Conservation (phyloP, 352 stramenopile genomes). For the Phytopythium montanum region DNA sequence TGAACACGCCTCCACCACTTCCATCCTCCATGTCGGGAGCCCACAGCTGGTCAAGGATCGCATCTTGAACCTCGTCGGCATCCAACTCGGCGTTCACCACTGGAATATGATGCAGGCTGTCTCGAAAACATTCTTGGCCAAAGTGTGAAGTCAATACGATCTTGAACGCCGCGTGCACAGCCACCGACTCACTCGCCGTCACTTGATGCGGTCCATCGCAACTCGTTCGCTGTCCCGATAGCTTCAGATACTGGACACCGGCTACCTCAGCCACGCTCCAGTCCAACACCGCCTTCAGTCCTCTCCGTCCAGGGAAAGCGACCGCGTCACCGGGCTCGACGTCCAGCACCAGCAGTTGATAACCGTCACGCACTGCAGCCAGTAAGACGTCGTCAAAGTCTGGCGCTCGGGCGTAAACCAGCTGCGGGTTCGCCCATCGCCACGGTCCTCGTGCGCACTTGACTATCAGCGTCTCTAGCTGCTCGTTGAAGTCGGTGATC, state of each 20-base stretch:
- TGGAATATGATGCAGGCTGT: constrained; percentile 26
- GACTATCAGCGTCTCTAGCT: constrained; percentile 42
- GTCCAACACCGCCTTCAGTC: constrained; percentile 19
- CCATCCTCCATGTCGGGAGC: constrained; percentile 10
- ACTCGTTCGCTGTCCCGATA: neutral
- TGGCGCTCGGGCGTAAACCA: constrained; percentile 27
- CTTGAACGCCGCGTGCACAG: constrained; percentile 35
- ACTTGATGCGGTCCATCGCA: neutral
- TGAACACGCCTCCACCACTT: constrained; percentile 13
- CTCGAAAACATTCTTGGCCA: constrained; percentile 30
- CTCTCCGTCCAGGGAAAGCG: constrained; percentile 9
- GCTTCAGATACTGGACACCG: constrained; percentile 18
- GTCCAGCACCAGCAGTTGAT: constrained; percentile 60
- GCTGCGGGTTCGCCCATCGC: constrained; percentile 40
- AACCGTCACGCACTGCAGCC: constrained; percentile 33
- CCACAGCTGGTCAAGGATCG: constrained; percentile 53
- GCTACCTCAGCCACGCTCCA: constrained; percentile 25
- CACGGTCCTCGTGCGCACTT: constrained; percentile 33
- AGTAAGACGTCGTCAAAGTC: constrained; percentile 33
- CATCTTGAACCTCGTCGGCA: constrained; percentile 22
- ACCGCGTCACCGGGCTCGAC: constrained; percentile 40
- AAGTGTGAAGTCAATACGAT: constrained; percentile 39
- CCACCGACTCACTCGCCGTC: constrained; percentile 8
- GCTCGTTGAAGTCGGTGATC: constrained; percentile 33
- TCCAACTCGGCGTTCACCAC: constrained; percentile 27